Evolutionary conservation across 2,329 filamentous ascomycete genomes (phyloP).

Genomic region (Cryphonectria naterciae): DNA sequence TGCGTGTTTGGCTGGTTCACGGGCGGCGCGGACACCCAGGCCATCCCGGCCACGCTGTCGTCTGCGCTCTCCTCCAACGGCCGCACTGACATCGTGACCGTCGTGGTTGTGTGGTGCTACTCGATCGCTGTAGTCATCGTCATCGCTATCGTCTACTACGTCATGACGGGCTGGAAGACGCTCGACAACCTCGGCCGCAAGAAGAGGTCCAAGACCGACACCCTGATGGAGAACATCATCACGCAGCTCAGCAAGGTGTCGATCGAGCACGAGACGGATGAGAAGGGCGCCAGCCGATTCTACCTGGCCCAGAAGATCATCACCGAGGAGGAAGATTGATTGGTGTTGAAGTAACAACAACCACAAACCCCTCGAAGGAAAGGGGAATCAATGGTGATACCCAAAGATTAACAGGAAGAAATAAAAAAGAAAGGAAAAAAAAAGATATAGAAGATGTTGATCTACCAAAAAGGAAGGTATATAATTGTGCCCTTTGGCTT

Average conservation of each 20-base stretch:
- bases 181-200: conserved; percentile 66
- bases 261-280: conserved; percentile 60
- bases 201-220: conserved; percentile 63
- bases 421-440: neutral
- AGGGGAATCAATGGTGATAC: neutral
- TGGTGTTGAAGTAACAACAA: neutral
- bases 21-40: conserved; percentile 47
- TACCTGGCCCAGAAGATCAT: conserved; percentile 30
- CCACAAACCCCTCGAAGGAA: neutral
- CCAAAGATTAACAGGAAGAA: neutral
- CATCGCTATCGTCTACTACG: conserved; percentile 66
- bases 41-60: conserved; percentile 41
- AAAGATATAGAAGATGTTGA: neutral
- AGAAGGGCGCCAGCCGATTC: conserved; percentile 48
- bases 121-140: conserved; percentile 67
- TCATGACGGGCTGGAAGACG: conserved; percentile 61
- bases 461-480: neutral
- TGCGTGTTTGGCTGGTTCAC: conserved; percentile 75
- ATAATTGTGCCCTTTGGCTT: neutral
- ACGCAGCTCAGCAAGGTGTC: conserved; percentile 67
- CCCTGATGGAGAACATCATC: conserved; percentile 69
- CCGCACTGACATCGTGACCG: conserved; percentile 59
- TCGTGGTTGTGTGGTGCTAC: conserved; percentile 67
- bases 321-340: conserved; percentile 31
- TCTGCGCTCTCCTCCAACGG: conserved; percentile 43